Evolutionary conservation across 495 filamentous ascomycete species (phyloP), one percentile per base, ranked within the genome.

Genomic region (Talaromyces nanjingensis): DNA sequence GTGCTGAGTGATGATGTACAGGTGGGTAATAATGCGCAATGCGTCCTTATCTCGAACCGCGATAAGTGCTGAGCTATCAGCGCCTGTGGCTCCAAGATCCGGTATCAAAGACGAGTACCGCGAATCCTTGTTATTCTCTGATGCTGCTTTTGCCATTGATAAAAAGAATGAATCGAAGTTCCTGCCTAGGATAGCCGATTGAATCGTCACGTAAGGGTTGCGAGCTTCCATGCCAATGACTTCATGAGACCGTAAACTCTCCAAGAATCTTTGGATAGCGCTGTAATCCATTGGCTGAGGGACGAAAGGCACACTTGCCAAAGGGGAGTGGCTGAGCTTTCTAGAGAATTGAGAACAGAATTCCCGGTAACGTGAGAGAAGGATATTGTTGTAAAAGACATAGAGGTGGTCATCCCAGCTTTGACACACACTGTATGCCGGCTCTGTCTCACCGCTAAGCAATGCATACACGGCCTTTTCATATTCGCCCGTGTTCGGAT

Each of bases 321-420:
- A 71, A 24, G 77, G 72, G 7, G 73, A 76, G 49, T 72, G 72
- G 61, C 64, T 76, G 20, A 81, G 67, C 62, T 79, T 80, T 33
- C 74, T 74, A 60, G 76, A 72, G 42, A 81, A 74, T 49, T 79
- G 76, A 56, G 73, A 73, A 67, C 79, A 79, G 64, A 81, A 81
- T 12, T 73, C 72, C 60, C 70, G 72, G 58, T 81, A 81, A 42
- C 79, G 77, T 6, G 73, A 66, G 67, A 91, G 79, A 16, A 98
- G 79, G 29, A 93, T 76, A 8, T 89, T 84, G 69, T 96, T 97
- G 80, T 93, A 94, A 69, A 91, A 86, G 7, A 88, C 89, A 69
- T 93, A 98, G n/a, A 97, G 83, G 65, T 88, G 85, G 72, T 98
- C 94, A 65, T 98, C 91, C 88, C 90, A 96, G 42, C 83, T 85